Base-by-base conservation (phyloP, 208 protist species). In the Trypanosoma caninum region DNA sequence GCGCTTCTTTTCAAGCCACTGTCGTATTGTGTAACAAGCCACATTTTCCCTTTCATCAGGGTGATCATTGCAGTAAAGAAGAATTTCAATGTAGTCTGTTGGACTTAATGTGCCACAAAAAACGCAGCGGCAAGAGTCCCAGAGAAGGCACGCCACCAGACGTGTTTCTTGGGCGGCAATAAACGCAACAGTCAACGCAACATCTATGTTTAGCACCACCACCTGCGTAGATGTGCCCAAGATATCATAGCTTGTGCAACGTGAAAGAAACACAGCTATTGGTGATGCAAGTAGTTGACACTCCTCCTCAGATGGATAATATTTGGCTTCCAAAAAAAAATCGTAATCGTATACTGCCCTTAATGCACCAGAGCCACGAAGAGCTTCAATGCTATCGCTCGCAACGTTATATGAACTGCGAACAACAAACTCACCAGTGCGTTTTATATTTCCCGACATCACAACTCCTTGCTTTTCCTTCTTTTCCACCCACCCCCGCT, bases 121-220 rank as follows among this genome's bases (percentile, higher is more conserved):
- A 54, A 58, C 47, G 11, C 74, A 68, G 38, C 58, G 47, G 27
- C 42, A 57, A 2, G 78, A 50, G 59, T 94, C 83, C 87, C 89
- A 96, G 25, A 96, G 50, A 5, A 96, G 82, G 55, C 86, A 88
- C 65, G 69, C 87, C 38, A 80, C 67, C 10, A 96, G 72, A 20
- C 85, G 76, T 41, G 83, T 92, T 60, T 96, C 89, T 56, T 93
- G 87, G 13, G 89, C 89, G 2, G 87, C 84, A 35, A 96, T 90
- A 60, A 96, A 96, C 34, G 86, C 87, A 13, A 91, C 76, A 0
- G 76, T 65, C 20, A 96, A 68, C 8, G 84, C 70, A 7, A 76
- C 72, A 22, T 90, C 71, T 14, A 91, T 75, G 46, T 96, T 84
- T 18, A 96, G 53, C 11, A 94, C 78, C 20, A 93, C 84, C 2